Percentiles rank a stretch among this genome's conserved stretches.
Evolutionary conservation across 2,329 filamentous ascomycete species (phyloP).

Genomic region (Clarireedia paspali): DNA sequence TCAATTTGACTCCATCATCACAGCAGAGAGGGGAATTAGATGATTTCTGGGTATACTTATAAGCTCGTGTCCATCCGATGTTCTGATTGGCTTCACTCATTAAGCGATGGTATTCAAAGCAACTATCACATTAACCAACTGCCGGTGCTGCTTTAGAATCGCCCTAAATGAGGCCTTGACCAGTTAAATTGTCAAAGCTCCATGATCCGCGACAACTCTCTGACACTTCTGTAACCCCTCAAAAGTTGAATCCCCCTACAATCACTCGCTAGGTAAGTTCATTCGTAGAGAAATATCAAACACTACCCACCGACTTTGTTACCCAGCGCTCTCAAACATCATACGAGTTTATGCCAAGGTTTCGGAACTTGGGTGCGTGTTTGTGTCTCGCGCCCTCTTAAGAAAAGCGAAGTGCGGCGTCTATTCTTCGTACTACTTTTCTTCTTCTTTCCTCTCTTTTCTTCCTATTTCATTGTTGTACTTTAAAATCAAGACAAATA

Average conservation of each 20-base stretch:
- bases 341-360: background rate
- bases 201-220: constrained; percentile 2
- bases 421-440: background rate
- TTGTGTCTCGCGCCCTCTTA: background rate
- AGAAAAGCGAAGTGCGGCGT: background rate
- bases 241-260: background rate
- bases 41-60: too few relatives aligned
- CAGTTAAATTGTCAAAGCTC: constrained; percentile 6
- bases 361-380: background rate
- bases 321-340: background rate
- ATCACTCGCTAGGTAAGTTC: background rate
- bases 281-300: too few relatives aligned
- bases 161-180: background rate
- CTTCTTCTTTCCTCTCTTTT: background rate
- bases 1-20: too few relatives aligned
- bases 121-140: background rate
- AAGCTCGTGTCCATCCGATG: too few relatives aligned
- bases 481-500: too few relatives aligned
- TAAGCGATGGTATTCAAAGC: too few relatives aligned
- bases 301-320: too few relatives aligned
- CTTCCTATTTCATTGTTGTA: too few relatives aligned
- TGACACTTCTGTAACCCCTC: constrained; percentile 6
- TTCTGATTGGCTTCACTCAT: too few relatives aligned
- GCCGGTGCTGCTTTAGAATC: too few relatives aligned
- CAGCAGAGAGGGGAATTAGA: too few relatives aligned